These are phyloP conservation scores for Aureobasidium mangrovei DNA, from an alignment of 2,329 filamentous ascomycete species.

Conservation along the genomic window DNA sequence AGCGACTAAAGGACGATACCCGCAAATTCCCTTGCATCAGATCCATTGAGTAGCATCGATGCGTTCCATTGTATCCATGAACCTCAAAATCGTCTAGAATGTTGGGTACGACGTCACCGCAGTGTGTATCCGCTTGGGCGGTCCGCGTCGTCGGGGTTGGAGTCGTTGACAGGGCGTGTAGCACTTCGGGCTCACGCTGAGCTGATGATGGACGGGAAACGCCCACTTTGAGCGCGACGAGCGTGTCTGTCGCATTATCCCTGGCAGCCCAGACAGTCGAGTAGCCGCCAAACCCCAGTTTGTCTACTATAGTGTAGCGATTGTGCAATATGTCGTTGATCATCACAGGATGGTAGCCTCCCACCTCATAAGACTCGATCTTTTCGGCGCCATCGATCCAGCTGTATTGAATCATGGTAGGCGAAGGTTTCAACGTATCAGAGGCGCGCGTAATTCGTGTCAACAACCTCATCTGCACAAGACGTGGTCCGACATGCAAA, in stretches of 20 bases:
- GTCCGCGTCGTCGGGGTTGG: background rate
- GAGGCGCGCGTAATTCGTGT: too few relatives aligned
- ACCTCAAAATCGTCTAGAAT: background rate
- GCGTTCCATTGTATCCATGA: background rate
- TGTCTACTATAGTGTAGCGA: constrained; percentile 1
- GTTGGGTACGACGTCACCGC: background rate
- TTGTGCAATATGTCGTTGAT: background rate
- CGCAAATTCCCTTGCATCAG: background rate
- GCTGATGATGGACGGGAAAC: background rate
- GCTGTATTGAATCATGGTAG: too few relatives aligned
- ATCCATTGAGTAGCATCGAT: background rate
- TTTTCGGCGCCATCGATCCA: too few relatives aligned
- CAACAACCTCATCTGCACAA: too few relatives aligned
- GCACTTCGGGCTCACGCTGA: background rate
- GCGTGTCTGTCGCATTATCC: background rate
- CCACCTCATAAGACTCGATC: background rate
- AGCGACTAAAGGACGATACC: background rate
- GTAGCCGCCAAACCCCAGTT: constrained; percentile 3
- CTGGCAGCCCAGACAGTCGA: background rate
- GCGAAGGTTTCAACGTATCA: too few relatives aligned
- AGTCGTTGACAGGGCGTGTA: background rate
- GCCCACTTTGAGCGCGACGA: background rate
- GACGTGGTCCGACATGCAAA: too few relatives aligned
- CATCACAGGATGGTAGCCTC: constrained; percentile 1
- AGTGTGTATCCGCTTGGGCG: background rate